Evolutionary conservation across 257 asterid genomes (phyloP), one percentile per base, ranked within the genome.

Genomic region (Rhazya stricta): DNA sequence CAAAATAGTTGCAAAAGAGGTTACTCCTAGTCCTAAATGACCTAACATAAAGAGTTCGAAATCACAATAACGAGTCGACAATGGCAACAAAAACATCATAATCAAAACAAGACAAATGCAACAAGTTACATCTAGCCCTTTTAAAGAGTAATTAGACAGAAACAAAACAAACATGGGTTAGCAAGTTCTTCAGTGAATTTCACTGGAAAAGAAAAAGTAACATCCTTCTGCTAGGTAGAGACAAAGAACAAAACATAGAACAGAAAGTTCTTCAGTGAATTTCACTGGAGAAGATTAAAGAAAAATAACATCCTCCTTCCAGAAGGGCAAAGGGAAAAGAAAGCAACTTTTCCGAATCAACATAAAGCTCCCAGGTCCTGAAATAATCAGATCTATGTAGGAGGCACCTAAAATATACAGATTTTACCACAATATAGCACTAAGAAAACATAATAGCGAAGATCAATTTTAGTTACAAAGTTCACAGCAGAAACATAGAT

Each of bases 331-430:
- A 62, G 23, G 46, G 23, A 19, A 29, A n/a, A 15, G 29, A 45
- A 2, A 29, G 21, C n/a, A 56, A 67, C 9, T 29, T 41, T 18
- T 61, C 18, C 15, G n/a, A 57, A 51, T 41, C 39, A 45, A 23
- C 30, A 56, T 41, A 67, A 46, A 72, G 70, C 60, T 57, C 51
- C 23, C 13, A 48, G 69, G 62, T 50, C 60, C 30, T n/a, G 11
- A 43, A 73, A 73, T 68, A 65, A 67, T 72, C 72, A 72, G 51
- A 69, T 61, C 77, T 66, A 79, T 11, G 45, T 75, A 50, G 10
- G 42, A 71, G 46, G 61, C 72, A 74, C 75, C 81, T 74, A 41
- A 76, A 32, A 81, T 80, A 58, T 86, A 83, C 83, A 88, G 62
- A 79, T 74, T 68, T 71, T 15, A 78, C 69, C 57, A 51, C 18